Evolutionary conservation across 2,329 filamentous ascomycete species (phyloP).

Genomic region (Penicillium sp.): DNA sequence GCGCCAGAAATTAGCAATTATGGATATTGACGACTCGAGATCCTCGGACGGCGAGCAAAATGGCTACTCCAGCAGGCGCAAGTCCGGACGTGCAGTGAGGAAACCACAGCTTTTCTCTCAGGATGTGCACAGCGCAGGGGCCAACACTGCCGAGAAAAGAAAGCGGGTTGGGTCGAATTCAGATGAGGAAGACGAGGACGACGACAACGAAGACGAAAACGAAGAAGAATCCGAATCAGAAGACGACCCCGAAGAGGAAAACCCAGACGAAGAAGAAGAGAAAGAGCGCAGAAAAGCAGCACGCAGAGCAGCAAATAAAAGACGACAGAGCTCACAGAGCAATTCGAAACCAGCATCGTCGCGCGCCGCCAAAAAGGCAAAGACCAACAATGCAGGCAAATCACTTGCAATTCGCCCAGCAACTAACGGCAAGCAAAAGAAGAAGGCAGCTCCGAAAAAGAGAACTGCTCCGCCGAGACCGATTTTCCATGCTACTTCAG

Average conservation of each 20-base stretch:
- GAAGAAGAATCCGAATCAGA: slow-evolving; percentile 35
- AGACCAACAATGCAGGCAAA: slow-evolving; percentile 45
- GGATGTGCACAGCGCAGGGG: slow-evolving; percentile 27
- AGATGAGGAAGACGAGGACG: slow-evolving; percentile 33
- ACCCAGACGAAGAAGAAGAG: slow-evolving; percentile 49
- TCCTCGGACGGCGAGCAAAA: slow-evolving; percentile 14
- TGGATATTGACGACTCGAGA: slow-evolving; percentile 9
- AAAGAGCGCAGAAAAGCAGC: slow-evolving; percentile 39
- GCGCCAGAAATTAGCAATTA: background rate
- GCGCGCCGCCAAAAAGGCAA: slow-evolving; percentile 52
- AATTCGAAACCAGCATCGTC: slow-evolving; percentile 24
- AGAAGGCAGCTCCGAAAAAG: slow-evolving; percentile 35
- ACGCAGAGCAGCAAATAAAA: slow-evolving; percentile 28
- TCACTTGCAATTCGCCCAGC: slow-evolving; percentile 55
- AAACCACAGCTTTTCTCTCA: slow-evolving; percentile 42
- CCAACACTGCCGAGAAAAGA: slow-evolving; percentile 41
- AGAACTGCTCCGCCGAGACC: slow-evolving; percentile 44
- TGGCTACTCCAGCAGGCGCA: slow-evolving; percentile 18
- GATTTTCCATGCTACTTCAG: slow-evolving; percentile 50
- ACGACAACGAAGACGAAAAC: slow-evolving; percentile 24
- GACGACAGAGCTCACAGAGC: slow-evolving; percentile 36
- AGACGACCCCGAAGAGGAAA: slow-evolving; percentile 32
- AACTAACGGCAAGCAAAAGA: slow-evolving; percentile 31
- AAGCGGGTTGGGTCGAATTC: slow-evolving; percentile 43
- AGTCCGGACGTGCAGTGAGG: slow-evolving; percentile 42